Base-by-base conservation (phyloP, 768 basidiomycete species). In the Agaricus blazei region DNA sequence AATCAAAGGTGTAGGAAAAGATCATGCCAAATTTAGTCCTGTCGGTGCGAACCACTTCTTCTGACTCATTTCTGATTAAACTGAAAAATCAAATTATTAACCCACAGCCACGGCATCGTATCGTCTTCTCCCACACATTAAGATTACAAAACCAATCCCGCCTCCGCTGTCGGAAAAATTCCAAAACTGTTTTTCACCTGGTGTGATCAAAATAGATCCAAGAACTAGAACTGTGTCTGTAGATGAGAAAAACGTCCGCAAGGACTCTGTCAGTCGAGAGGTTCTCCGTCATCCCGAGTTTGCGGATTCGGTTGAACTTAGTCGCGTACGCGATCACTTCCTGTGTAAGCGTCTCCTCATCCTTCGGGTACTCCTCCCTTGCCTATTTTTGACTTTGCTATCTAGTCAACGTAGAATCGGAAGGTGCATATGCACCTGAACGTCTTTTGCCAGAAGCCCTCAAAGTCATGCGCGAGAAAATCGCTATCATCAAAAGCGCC, bases 11-110 rank as follows among this genome's bases (percentile, higher is more conserved):
- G 83, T 91, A 14, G 94, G 94, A 14, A 90, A 90, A 64, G 93
- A 95, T 58, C 96, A 99, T 63, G 94, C 97, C 45, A 99, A 99
- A 67, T 99, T 91, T 68, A 91, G 84, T 56, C 94, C 97, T 29
- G 97, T 98, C 50, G 93, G 94, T 90, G 62, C 54, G 82, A 72
- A 4, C 3, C 44, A 6, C 12, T 4, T 54, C 29, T 23, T 44
- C 51, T 19, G 1, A 15, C 11, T 54, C 37, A 37, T 27, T 19
- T 29, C 11, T 15, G 37, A 12, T n/a, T 14, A 47, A 15, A 15
- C 40, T 23, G 19, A 50, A 19, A 14, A 48, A 14, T 3, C 15
- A 19, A 19, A 19, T 19, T 19, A 19, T 48, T 27, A 19, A 15
- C 2, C 42, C 9, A 8, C 59, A 94, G 96, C 96, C 3, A 98